Evolutionary conservation across 148 eudicot species (phyloP).

Genomic region (Linanthus parryae): DNA sequence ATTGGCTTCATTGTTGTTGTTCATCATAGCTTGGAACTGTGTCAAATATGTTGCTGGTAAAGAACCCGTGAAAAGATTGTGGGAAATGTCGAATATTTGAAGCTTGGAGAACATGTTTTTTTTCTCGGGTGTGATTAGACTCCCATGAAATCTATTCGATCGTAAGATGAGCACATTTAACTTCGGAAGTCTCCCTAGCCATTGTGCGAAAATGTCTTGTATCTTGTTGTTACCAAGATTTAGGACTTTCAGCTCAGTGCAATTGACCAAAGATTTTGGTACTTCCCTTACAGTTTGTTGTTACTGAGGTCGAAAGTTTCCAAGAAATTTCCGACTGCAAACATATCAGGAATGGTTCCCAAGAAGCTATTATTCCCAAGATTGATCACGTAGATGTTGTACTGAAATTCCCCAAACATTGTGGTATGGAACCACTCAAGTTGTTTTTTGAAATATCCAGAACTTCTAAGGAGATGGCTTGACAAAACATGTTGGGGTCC

Average conservation of each 20-base stretch:
- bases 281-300: conserved; percentile 9
- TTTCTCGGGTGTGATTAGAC: background rate
- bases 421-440: too few relatives aligned
- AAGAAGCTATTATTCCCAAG: conserved; percentile 7
- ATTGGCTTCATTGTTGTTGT: background rate
- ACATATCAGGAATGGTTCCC: background rate
- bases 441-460: conserved; percentile 22
- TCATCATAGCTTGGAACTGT: background rate
- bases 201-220: conserved; percentile 3
- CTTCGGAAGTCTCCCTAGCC: conserved; percentile 11
- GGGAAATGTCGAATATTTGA: conserved; percentile 13
- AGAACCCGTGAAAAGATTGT: conserved; percentile 3
- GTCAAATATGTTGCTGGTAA: conserved; percentile 3
- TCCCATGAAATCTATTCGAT: conserved; percentile 1
- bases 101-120: conserved; percentile 7
- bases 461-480: conserved; percentile 7
- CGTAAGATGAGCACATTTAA: conserved; percentile 13
- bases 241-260: conserved; percentile 6
- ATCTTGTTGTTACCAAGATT: background rate
- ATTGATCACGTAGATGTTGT: background rate
- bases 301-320: conserved; percentile 8
- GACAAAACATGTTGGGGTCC: conserved; percentile 6
- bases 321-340: background rate
- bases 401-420: too few relatives aligned
- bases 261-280: conserved; percentile 14